Evolutionary conservation across 805 yeast genomes (phyloP).

Genomic region (Maudiozyma saulgeensis): DNA sequence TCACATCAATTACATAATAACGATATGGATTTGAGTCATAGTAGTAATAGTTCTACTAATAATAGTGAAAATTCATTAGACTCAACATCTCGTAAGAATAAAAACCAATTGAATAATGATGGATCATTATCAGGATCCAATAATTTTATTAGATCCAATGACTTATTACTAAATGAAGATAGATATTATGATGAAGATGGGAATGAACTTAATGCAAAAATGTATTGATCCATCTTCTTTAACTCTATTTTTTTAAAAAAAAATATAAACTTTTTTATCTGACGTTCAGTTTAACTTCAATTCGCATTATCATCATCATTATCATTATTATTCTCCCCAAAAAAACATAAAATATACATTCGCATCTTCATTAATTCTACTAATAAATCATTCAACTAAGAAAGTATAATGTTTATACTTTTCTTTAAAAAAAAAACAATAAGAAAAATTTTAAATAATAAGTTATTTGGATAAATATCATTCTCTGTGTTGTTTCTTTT

Average conservation of each 20-base stretch:
- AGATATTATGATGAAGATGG: constrained; percentile 17
- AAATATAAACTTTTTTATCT: too few relatives aligned
- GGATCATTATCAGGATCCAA: constrained; percentile 7
- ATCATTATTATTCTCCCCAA: background rate
- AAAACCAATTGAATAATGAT: background rate
- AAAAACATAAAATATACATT: background rate
- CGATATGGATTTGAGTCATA: background rate
- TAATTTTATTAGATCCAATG: constrained; percentile 8
- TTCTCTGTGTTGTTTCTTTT: too few relatives aligned
- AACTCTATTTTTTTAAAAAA: background rate
- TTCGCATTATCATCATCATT: background rate
- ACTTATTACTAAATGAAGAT: constrained; percentile 15
- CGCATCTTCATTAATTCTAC: too few relatives aligned
- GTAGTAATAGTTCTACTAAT: background rate
- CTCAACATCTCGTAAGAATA: too few relatives aligned
- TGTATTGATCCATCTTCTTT: constrained; percentile 6
- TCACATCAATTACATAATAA: background rate
- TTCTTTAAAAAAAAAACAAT: too few relatives aligned
- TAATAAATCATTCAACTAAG: too few relatives aligned
- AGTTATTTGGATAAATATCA: too few relatives aligned
- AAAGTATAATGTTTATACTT: too few relatives aligned
- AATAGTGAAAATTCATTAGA: background rate
- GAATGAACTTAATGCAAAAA: constrained; percentile 17
- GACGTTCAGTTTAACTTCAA: too few relatives aligned
- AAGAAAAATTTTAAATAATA: too few relatives aligned